These are phyloP conservation scores for Pseudocercospora pini-densiflorae DNA, from an alignment of 2,329 filamentous ascomycete species.

Conservation along the genomic window DNA sequence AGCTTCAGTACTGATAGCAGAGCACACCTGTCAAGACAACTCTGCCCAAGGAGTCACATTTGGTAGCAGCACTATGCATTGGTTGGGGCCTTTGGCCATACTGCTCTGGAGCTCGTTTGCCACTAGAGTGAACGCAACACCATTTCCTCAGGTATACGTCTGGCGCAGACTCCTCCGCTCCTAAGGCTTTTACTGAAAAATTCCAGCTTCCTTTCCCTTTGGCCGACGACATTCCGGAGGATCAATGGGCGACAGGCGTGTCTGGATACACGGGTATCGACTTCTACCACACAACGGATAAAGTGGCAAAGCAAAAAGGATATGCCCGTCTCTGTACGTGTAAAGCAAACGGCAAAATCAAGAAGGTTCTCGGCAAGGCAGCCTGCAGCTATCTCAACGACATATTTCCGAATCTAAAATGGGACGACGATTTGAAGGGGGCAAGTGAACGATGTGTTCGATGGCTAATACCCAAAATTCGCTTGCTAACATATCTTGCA, in stretches of 20 bases:
- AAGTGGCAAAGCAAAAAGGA: neutral
- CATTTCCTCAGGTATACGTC: too few relatives aligned
- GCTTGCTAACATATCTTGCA: neutral
- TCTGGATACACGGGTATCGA: neutral
- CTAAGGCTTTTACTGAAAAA: too few relatives aligned
- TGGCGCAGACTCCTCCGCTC: too few relatives aligned
- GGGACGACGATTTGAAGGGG: neutral
- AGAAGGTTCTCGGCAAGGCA: neutral
- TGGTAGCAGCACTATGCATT: too few relatives aligned
- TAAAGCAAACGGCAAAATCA: neutral
- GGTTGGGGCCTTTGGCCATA: too few relatives aligned
- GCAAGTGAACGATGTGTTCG: neutral
- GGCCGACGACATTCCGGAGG: neutral
- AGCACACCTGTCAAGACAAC: too few relatives aligned
- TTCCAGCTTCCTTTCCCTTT: neutral
- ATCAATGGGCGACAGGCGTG: neutral
- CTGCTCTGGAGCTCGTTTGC: too few relatives aligned
- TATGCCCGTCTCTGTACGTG: neutral
- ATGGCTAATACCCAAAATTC: neutral
- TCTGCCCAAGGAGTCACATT: too few relatives aligned
- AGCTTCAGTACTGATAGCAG: too few relatives aligned
- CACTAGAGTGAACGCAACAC: too few relatives aligned
- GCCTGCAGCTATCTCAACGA: neutral
- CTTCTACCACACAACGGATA: neutral
- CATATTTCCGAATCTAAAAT: neutral